Evolutionary conservation across 1,139 yeast species (phyloP).

Genomic region (Protomyces pachydermus): DNA sequence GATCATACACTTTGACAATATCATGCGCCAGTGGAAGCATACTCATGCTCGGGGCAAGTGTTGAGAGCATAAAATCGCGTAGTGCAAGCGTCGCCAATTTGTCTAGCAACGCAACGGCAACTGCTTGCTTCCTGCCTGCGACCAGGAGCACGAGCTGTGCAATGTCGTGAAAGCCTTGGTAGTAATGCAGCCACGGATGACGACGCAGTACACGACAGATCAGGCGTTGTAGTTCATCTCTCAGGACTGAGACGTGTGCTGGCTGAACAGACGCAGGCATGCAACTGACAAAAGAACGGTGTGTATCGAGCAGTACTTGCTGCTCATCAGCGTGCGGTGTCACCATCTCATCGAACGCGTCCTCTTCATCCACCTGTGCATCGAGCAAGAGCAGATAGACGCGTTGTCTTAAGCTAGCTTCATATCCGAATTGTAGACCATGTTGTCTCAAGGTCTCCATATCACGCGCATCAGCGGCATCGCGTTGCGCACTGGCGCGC

Average conservation of each 20-base stretch:
- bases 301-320: constrained; percentile 72
- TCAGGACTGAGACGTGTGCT: constrained; percentile 34
- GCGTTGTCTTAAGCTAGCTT: background rate
- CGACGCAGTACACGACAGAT: constrained; percentile 54
- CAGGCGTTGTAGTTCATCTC: constrained; percentile 46
- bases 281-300: constrained; percentile 52
- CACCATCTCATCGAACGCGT: background rate
- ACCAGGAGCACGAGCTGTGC: constrained; percentile 61
- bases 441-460: background rate
- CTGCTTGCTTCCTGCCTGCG: constrained; percentile 44
- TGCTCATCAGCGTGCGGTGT: constrained; percentile 50
- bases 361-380: background rate
- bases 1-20: constrained; percentile 51
- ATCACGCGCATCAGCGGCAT: background rate
- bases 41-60: constrained; percentile 59
- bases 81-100: constrained; percentile 56
- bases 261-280: constrained; percentile 31
- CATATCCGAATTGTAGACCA: constrained; percentile 7
- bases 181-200: constrained; percentile 64
- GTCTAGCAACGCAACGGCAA: constrained; percentile 47
- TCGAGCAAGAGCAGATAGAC: constrained; percentile 9
- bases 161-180: constrained; percentile 88
- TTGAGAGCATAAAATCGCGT: constrained; percentile 77
- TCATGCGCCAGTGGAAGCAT: constrained; percentile 64
- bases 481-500: too few relatives aligned